These are phyloP conservation scores for Chytriomyces hyalinus DNA, from an alignment of 192 early-diverging fungal species.

Conservation along the genomic window DNA sequence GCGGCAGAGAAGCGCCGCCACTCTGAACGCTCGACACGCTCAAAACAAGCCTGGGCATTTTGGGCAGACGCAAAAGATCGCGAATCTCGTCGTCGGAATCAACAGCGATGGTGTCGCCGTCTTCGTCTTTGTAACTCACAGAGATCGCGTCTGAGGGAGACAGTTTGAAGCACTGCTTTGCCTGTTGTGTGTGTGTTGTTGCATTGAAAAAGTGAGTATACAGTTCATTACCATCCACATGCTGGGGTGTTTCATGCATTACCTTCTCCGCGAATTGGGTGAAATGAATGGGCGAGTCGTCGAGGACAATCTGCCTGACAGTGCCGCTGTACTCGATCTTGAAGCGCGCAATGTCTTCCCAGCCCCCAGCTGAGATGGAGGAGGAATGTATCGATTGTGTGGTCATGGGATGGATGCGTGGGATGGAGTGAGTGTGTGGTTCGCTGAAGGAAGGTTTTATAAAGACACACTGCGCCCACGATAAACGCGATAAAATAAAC, in stretches of 20 bases:
- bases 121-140: conserved; percentile 27
- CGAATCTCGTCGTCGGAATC: conserved; percentile 1
- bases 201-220: background rate
- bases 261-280: conserved; percentile 10
- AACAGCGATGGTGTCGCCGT: conserved; percentile 22
- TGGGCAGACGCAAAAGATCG: background rate
- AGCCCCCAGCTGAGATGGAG: background rate
- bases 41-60: conserved; percentile 9
- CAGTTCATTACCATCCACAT: background rate
- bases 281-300: background rate
- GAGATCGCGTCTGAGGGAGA: background rate
- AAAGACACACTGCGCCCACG: too few relatives aligned
- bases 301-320: conserved; percentile 18
- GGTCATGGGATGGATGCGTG: too few relatives aligned
- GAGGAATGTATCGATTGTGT: background rate
- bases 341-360: conserved; percentile 12
- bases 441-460: too few relatives aligned
- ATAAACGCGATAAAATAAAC: too few relatives aligned
- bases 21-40: background rate
- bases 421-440: too few relatives aligned
- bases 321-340: background rate
- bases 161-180: conserved; percentile 1
- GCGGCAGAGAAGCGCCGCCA: background rate
- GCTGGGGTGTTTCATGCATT: background rate
- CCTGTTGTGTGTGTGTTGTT: background rate